These are phyloP conservation scores for Vanrija humicola DNA, from an alignment of 1,284 basidiomycete genomes.

Conservation along the genomic window DNA sequence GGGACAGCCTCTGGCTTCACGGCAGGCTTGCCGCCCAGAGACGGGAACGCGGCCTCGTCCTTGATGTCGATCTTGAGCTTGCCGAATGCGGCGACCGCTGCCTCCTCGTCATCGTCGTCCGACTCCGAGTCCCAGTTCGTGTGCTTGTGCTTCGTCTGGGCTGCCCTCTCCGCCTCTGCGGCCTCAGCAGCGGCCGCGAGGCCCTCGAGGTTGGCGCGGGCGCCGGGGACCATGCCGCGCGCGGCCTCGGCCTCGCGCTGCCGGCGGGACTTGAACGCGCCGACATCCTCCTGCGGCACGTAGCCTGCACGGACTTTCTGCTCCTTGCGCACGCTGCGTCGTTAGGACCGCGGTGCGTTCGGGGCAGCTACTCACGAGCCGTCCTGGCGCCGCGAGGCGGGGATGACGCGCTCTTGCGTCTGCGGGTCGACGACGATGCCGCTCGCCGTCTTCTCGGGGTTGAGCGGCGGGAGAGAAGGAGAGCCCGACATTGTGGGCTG, in stretches of 20 bases:
- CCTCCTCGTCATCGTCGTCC: conserved; percentile 27
- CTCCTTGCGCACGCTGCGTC: conserved; percentile 73
- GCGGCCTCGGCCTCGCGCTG: conserved; percentile 64
- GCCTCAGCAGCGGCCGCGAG: neutral
- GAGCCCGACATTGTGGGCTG: no score
- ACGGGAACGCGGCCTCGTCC: conserved; percentile 16
- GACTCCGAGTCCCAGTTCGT: conserved; percentile 29
- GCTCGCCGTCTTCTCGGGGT: conserved; percentile 63
- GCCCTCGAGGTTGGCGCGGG: neutral
- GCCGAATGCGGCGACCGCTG: conserved; percentile 25
- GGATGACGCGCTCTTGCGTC: conserved; percentile 81
- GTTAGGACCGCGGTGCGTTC: neutral
- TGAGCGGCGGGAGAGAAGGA: conserved; percentile 56
- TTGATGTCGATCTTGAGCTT: conserved; percentile 13
- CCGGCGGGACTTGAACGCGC: conserved; percentile 70
- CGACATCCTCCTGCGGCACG: conserved; percentile 89
- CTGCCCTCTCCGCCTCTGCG: conserved; percentile 1
- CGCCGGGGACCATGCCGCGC: conserved; percentile 35
- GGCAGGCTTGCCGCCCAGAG: conserved; percentile 13
- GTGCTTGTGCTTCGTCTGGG: conserved; percentile 39
- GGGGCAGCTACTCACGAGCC: conserved; percentile 68
- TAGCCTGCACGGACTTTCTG: conserved; percentile 87
- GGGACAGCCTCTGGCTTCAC: neutral
- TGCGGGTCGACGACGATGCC: conserved; percentile 80
- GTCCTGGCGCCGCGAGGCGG: conserved; percentile 74